Evolutionary conservation across 768 basidiomycete genomes (phyloP).

Genomic region (Boletus patriciae): DNA sequence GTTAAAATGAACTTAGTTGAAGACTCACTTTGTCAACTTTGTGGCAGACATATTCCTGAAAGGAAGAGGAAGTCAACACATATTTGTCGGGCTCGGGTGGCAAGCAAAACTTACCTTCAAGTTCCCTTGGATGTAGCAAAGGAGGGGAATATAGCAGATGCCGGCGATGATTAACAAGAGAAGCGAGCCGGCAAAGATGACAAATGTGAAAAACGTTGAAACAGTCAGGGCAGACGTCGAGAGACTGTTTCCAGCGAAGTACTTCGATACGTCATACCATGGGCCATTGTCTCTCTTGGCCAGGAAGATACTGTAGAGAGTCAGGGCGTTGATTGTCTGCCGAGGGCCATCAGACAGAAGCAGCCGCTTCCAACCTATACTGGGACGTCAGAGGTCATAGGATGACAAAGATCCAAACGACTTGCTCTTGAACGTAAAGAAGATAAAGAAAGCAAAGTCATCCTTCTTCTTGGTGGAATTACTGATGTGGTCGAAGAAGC

Average conservation of each 20-base stretch:
- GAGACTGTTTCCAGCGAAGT: conserved; percentile 72
- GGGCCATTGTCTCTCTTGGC: conserved; percentile 49
- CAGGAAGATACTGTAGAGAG: conserved; percentile 88
- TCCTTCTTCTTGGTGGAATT: conserved; percentile 95
- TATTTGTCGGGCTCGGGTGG: not conserved
- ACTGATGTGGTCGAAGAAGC: conserved; percentile 96
- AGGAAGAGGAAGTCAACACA: not conserved
- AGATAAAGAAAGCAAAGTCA: conserved; percentile 98
- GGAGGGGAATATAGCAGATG: conserved; percentile 87
- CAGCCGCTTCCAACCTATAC: conserved; percentile 80
- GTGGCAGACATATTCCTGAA: conserved; percentile 94
- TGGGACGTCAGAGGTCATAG: not conserved
- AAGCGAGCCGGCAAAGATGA: conserved; percentile 83
- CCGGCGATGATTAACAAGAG: conserved; percentile 81
- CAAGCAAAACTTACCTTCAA: conserved; percentile 63
- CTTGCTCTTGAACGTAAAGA: conserved; percentile 98
- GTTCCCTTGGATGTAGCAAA: conserved; percentile 95
- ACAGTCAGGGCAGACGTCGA: conserved; percentile 84
- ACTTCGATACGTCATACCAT: conserved; percentile 74
- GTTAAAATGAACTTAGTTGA: not conserved
- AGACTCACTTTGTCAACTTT: conserved; percentile 89
- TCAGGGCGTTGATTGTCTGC: conserved; percentile 95
- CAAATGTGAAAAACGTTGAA: conserved; percentile 86
- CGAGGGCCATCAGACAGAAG: conserved; percentile 93
- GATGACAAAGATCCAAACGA: conserved; percentile 9